Conservation (phyloP, 768 basidiomycete species). For the Rhizopogon sp. region DNA sequence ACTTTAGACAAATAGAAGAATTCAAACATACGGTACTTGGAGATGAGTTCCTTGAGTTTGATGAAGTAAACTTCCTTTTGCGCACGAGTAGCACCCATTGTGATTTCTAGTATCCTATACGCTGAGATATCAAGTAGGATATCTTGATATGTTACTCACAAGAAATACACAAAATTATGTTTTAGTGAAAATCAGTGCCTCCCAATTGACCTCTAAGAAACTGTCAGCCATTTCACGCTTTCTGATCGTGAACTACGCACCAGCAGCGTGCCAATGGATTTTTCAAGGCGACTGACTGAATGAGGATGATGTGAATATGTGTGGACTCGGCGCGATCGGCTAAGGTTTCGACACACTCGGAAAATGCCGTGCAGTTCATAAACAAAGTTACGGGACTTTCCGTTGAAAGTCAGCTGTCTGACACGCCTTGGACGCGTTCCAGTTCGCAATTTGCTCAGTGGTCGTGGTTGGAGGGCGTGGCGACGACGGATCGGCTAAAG, state of each 20-base stretch:
- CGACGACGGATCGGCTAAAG: not conserved
- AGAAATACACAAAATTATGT: conserved; percentile 15
- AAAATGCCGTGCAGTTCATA: conserved; percentile 22
- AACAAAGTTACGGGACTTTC: conserved; percentile 21
- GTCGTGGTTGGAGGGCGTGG: not conserved
- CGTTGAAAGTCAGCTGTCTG: conserved; percentile 5
- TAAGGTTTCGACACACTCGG: conserved; percentile 22
- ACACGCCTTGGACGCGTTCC: too few relatives aligned
- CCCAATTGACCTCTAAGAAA: conserved; percentile 85
- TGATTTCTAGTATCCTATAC: conserved; percentile 20
- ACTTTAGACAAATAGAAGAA: not conserved
- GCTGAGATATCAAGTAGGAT: not conserved
- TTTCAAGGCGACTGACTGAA: conserved; percentile 73
- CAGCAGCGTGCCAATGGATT: conserved; percentile 84
- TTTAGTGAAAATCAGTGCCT: conserved; percentile 54
- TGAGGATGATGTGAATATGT: conserved; percentile 11
- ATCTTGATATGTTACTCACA: conserved; percentile 19
- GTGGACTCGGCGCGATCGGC: not conserved
- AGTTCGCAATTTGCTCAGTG: not conserved
- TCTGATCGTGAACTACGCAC: conserved; percentile 31
- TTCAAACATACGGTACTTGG: conserved; percentile 77
- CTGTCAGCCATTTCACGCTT: conserved; percentile 3
- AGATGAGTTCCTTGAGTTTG: conserved; percentile 91
- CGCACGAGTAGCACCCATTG: conserved; percentile 89
- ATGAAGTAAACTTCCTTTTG: conserved; percentile 89